phyloP scores from a whole-genome alignment of 2,329 filamentous ascomycete species.

The Clonostachys solani region DNA sequence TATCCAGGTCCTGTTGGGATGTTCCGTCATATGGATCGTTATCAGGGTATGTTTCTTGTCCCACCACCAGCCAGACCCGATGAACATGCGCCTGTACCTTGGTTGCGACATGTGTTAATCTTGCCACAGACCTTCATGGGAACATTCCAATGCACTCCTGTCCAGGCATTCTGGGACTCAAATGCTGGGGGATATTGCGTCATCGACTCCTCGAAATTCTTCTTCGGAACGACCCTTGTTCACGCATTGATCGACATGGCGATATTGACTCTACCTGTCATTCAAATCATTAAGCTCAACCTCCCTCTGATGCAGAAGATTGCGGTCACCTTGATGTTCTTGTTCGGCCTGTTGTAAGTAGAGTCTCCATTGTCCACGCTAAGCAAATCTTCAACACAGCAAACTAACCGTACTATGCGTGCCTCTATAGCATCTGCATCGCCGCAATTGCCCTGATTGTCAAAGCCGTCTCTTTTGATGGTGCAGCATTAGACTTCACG shows the following conservation, averaged over 20 bases:
- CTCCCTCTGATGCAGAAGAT: conserved; percentile 9
- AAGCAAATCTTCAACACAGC: no score
- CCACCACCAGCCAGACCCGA: no score
- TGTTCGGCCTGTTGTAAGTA: background rate
- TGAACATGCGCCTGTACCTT: no score
- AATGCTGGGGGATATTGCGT: conserved; percentile 11
- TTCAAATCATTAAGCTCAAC: conserved; percentile 14
- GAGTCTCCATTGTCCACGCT: no score
- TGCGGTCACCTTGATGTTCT: conserved; percentile 9
- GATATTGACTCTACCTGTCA: conserved; percentile 14
- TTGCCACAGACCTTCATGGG: background rate
- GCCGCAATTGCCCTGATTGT: background rate
- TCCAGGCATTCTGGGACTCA: conserved; percentile 17
- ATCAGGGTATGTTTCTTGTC: no score
- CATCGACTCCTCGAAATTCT: conserved; percentile 15
- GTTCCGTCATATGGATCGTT: background rate
- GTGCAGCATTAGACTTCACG: no score
- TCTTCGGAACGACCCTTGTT: conserved; percentile 13
- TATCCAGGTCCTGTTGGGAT: background rate
- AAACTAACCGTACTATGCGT: no score
- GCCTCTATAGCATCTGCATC: no score
- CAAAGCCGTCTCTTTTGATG: no score
- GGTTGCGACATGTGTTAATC: no score
- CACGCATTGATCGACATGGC: conserved; percentile 15
- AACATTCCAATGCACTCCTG: conserved; percentile 18